Conservation (phyloP, 345 rosid species). For the Eucalyptus regnans region DNA sequence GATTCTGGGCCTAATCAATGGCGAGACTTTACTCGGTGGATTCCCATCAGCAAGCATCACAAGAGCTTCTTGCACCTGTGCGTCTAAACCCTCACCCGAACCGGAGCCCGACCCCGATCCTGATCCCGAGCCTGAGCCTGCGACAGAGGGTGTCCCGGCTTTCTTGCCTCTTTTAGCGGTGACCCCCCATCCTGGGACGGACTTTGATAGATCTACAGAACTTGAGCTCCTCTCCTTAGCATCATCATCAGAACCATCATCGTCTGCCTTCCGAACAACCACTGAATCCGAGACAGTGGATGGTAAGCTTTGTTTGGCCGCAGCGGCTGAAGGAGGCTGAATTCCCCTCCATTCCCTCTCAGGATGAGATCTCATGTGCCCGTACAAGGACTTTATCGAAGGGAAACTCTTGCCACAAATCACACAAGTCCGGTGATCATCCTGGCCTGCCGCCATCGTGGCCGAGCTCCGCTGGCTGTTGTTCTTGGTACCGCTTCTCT, state of each 20-base stretch:
- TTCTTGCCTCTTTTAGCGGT: neutral
- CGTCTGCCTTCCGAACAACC: neutral
- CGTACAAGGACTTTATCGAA: slow-evolving; percentile 29
- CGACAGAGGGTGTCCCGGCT: neutral
- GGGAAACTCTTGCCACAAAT: slow-evolving; percentile 22
- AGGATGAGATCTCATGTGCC: slow-evolving; percentile 44
- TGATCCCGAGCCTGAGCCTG: neutral
- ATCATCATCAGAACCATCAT: neutral
- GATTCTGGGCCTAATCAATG: neutral
- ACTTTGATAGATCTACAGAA: slow-evolving; percentile 5
- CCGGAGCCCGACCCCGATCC: neutral
- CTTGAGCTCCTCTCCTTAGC: neutral
- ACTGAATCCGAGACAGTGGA: neutral
- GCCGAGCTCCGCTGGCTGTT: neutral
- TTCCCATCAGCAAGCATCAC: neutral
- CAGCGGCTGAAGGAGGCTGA: slow-evolving; percentile 5
- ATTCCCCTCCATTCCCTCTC: slow-evolving; percentile 34
- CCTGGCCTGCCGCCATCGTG: neutral
- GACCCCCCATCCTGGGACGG: slow-evolving; percentile 6
- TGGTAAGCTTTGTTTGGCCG: neutral
- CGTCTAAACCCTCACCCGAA: neutral
- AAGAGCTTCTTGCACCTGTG: neutral
- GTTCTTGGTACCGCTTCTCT: neutral
- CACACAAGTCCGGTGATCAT: neutral
- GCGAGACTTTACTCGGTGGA: neutral